phyloP scores from a whole-genome alignment of 192 early-diverging fungal species.

The Umbelopsis vinacea region DNA sequence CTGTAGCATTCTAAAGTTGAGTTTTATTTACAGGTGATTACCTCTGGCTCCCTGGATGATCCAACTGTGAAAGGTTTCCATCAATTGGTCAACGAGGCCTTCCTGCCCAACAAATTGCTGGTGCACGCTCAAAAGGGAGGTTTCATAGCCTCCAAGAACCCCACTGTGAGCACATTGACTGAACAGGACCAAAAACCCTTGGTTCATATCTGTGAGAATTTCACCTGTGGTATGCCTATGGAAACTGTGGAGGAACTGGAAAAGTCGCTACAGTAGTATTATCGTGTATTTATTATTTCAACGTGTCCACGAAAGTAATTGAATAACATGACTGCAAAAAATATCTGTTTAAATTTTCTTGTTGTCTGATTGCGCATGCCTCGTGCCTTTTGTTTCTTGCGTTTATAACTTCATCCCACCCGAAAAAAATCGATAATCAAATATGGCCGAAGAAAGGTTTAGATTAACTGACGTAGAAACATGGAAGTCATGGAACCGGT shows the following conservation, averaged over 20 bases:
- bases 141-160: conserved; percentile 29
- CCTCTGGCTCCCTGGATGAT: conserved; percentile 30
- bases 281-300: no score
- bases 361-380: no score
- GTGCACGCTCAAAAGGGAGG: conserved; percentile 20
- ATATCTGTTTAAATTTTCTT: no score
- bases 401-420: no score
- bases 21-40: conserved; percentile 35
- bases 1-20: not conserved
- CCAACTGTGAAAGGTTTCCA: conserved; percentile 19
- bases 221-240: conserved; percentile 59
- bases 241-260: conserved; percentile 36
- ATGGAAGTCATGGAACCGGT: conserved; percentile 5
- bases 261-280: not conserved
- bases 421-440: no score
- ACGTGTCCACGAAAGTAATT: no score
- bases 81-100: conserved; percentile 30
- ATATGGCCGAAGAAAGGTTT: no score
- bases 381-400: no score
- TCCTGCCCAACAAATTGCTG: conserved; percentile 50
- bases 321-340: no score
- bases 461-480: no score
- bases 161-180: conserved; percentile 31
- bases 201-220: conserved; percentile 58
- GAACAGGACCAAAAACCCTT: conserved; percentile 19